Evolutionary conservation across 1,139 yeast species (phyloP).

Genomic region (Chernovozyma sophiae-reginae): DNA sequence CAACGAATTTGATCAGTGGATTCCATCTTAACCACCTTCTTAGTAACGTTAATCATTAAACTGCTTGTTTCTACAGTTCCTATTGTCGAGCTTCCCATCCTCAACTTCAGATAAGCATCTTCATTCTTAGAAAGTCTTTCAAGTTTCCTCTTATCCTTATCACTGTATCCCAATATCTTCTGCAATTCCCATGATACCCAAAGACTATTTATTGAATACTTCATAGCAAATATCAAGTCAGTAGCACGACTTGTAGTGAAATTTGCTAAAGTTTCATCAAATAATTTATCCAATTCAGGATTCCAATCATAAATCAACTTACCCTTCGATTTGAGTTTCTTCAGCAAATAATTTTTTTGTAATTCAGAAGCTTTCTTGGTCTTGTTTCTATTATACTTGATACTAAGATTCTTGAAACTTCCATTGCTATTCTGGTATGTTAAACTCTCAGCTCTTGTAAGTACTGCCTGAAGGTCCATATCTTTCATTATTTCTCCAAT

Average conservation of each 20-base stretch:
- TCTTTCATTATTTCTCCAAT: constrained; percentile 10
- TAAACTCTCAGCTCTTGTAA: constrained; percentile 16
- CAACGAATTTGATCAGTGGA: too few species aligned
- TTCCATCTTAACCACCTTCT: too few species aligned
- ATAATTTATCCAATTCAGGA: constrained; percentile 11
- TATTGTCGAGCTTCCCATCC: too few species aligned
- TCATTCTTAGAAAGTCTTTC: constrained; percentile 3
- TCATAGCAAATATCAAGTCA: constrained; percentile 42
- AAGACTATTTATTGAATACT: constrained; percentile 22
- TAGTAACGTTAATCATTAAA: too few species aligned
- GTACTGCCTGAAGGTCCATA: constrained; percentile 14
- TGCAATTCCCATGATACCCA: constrained; percentile 31
- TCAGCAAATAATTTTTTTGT: constrained; percentile 15
- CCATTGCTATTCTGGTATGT: constrained; percentile 1
- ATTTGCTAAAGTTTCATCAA: constrained; percentile 16
- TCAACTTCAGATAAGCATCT: neutral
- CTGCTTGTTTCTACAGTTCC: too few species aligned
- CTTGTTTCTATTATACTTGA: constrained; percentile 1
- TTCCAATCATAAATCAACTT: constrained; percentile 15
- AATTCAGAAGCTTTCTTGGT: constrained; percentile 10
- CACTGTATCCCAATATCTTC: constrained; percentile 23
- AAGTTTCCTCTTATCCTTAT: constrained; percentile 9
- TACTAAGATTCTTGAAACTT: constrained; percentile 1
- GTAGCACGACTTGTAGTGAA: constrained; percentile 37
- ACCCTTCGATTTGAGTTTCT: constrained; percentile 15